phyloP scores from a whole-genome alignment of 441 rosid genomes.

The Lepidium campestre region DNA sequence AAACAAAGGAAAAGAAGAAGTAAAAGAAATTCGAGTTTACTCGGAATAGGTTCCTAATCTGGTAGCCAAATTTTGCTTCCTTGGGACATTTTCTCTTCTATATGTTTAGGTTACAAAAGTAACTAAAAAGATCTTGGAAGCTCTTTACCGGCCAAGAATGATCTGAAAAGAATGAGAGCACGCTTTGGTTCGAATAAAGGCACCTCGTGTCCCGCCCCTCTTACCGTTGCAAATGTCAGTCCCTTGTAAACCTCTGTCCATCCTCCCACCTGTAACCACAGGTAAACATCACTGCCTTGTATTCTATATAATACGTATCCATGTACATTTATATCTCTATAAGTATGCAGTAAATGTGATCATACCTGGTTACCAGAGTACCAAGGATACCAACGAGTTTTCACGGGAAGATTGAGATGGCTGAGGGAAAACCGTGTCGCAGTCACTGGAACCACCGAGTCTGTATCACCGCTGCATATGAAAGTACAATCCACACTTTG shows the following conservation, averaged over 20 bases:
- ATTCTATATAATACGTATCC: background rate
- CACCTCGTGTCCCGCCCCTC: slow-evolving; percentile 94
- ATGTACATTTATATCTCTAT: background rate
- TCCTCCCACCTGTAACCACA: slow-evolving; percentile 62
- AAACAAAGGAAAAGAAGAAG: background rate
- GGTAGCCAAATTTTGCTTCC: background rate
- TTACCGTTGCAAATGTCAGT: slow-evolving; percentile 74
- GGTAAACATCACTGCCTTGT: background rate
- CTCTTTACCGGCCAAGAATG: slow-evolving; percentile 67
- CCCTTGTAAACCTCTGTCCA: slow-evolving; percentile 76
- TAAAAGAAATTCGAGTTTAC: background rate
- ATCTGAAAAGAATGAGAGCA: slow-evolving; percentile 54
- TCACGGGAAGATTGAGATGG: slow-evolving; percentile 60
- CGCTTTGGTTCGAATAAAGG: slow-evolving; percentile 60
- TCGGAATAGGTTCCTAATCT: slow-evolving; percentile 11
- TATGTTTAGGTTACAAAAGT: slow-evolving; percentile 13
- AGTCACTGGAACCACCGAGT: slow-evolving; percentile 77
- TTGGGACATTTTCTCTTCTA: background rate
- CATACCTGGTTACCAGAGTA: slow-evolving; percentile 61
- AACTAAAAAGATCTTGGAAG: slow-evolving; percentile 14
- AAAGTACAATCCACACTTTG: background rate
- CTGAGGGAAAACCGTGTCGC: slow-evolving; percentile 81
- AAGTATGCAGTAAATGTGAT: background rate
- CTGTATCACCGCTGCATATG: slow-evolving; percentile 74
- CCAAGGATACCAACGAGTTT: slow-evolving; percentile 86